Base-by-base conservation (phyloP, 164 flowering plant genomes). In the Stephania japonica region DNA sequence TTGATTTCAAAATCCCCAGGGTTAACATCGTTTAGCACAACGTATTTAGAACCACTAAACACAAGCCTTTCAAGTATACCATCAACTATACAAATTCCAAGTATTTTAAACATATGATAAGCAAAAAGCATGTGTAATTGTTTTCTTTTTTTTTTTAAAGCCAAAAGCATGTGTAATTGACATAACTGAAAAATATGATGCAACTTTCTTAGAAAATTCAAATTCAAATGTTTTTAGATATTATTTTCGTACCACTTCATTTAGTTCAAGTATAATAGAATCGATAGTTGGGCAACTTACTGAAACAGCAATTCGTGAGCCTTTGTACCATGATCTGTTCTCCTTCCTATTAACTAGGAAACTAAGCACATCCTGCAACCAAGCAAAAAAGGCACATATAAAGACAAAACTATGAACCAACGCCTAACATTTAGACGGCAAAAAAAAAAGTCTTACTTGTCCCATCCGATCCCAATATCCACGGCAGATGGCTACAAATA, bases 391-490 rank as follows among this genome's bases (percentile, higher is more conserved):
- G 11, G 16, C 23, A 4, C 63, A 43, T 43, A 43, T 25, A 70
- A 10, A 44, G 2, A n/a, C 32, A 44, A 0, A 25, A 19, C 62
- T 27, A 47, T 43, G 26, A 75, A 44, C 49, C 61, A 18, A 43
- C 13, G 9, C 38, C 14, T 10, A 27, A 49, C 19, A 42, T 43
- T 64, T 44, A 0, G 8, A 62, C 1, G 47, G 12, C 32, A n/a
- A 0, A 21, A 12, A 65, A 32, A 32, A 42, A 49, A n/a, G n/a
- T 70, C 73, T 75, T n/a, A 88, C 98, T 86, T 90, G 94, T 41
- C 98, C 97, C 90, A 90, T 91, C 41, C 89, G 80, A 68, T 94
- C 97, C 98, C 98, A 94, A 69, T 81, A 94, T 41, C 97, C 93
- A 50, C 97, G 86, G 73, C 97, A 92, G 25, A 88, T 76, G 41